Evolutionary conservation across 495 filamentous ascomycete species (phyloP).

Genomic region (Bombardia bombarda): DNA sequence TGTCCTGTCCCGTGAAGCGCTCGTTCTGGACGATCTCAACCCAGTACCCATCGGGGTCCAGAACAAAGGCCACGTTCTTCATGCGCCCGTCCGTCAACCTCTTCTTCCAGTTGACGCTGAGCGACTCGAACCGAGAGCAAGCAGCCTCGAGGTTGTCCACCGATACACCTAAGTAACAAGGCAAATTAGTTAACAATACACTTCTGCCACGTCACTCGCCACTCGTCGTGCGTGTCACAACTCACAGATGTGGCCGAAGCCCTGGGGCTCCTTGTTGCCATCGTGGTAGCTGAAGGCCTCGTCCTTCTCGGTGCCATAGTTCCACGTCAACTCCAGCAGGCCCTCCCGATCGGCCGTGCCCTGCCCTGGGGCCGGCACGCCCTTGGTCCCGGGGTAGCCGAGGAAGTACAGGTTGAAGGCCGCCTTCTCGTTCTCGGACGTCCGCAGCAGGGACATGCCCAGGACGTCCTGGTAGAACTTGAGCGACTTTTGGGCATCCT

Average conservation of each 20-base stretch:
- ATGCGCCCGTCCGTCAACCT: conserved; percentile 82
- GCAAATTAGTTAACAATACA: too few species aligned
- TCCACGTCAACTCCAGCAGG: conserved; percentile 87
- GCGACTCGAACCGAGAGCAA: conserved; percentile 73
- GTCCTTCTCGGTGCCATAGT: conserved; percentile 93
- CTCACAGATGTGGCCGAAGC: conserved; percentile 86
- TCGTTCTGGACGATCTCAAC: conserved; percentile 82
- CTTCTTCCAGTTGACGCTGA: conserved; percentile 89
- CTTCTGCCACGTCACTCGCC: too few species aligned
- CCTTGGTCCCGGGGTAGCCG: conserved; percentile 55
- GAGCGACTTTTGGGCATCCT: conserved; percentile 73
- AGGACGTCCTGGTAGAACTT: conserved; percentile 87
- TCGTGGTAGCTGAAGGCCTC: conserved; percentile 80
- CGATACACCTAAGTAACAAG: conserved; percentile 50
- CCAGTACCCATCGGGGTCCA: conserved; percentile 92
- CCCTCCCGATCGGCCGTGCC: conserved; percentile 66
- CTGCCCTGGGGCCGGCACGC: conserved; percentile 37
- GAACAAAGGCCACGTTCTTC: conserved; percentile 89
- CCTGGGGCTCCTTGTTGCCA: conserved; percentile 84
- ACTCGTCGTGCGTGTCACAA: conserved; percentile 10
- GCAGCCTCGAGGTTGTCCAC: conserved; percentile 85
- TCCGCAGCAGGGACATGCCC: conserved; percentile 77
- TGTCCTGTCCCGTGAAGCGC: conserved; percentile 42
- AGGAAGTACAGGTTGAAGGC: conserved; percentile 91
- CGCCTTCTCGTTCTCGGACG: conserved; percentile 57